Evolutionary conservation across 2,329 filamentous ascomycete species (phyloP), one percentile per base, ranked within the genome.

Genomic region (Hypoxylon sp.): DNA sequence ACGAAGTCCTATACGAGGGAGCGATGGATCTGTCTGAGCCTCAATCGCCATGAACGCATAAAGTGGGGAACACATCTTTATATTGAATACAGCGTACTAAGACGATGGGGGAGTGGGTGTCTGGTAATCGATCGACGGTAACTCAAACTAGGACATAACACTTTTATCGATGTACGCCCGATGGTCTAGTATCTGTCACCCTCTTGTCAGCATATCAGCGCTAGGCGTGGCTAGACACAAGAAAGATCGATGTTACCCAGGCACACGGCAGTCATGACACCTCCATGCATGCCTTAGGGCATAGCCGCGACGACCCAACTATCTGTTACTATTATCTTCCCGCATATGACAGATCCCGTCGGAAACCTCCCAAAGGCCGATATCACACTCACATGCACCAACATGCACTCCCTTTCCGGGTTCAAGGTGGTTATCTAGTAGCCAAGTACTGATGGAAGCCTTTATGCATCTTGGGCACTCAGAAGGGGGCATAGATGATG

Each of bases 341-440:
- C 7, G 19, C 17, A 43, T 43, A 19, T 43, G 17, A 17, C 17
- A 43, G 17, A 43, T 21, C 38, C 17, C 38, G 38, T 43, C 34
- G 9, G 11, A 2, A 43, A 9, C 38, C 38, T 21, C 11, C 38
- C 38, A 43, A 43, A 19, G n/a, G 4, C 38, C 38, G 38, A 43
- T 43, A 43, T 43, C 38, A 41, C 36, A 19, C 21, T 43, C 38
- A 43, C 38, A 21, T 43, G 38, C 17, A 21, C 38, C 38, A 43
- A 19, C 38, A 19, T 11, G 19, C 10, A 19, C 19, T 9, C 9
- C 11, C 14, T 41, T 11, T 21, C 17, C 38, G 9, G 6, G 17
- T 43, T 7, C 38, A 43, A 43, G 17, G 17, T 5, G 38, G 17
- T 17, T 11, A 17, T 23, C 23, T 23, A 23, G 38, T 23, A 23